Evolutionary conservation across 768 basidiomycete species (phyloP).

Genomic region (Boletus pseudo-olivaceus): DNA sequence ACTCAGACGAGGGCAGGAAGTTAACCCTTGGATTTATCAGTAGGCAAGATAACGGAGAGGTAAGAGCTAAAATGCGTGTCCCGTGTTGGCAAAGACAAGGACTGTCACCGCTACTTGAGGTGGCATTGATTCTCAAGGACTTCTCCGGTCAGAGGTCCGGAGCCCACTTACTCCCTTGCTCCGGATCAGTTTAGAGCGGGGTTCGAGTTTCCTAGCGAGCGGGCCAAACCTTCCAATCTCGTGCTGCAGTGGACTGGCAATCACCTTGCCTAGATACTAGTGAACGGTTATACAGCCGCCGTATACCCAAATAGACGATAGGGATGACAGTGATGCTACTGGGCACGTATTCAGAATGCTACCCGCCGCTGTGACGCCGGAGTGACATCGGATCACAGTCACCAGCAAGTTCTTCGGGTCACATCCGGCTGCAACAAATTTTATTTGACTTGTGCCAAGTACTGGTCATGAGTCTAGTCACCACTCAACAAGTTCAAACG

Average conservation of each 20-base stretch:
- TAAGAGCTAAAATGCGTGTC: not conserved
- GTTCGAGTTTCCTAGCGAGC: not conserved
- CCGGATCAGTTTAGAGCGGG: slow-evolving; percentile 6
- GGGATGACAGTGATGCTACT: slow-evolving; percentile 1
- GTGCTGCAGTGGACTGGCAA: slow-evolving; percentile 4
- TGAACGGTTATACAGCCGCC: not conserved
- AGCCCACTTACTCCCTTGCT: slow-evolving; percentile 1
- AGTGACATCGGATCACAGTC: not conserved
- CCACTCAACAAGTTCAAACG: not conserved
- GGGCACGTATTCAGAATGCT: too few relatives aligned
- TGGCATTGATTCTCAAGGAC: not conserved
- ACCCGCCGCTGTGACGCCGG: not conserved
- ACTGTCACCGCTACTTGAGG: not conserved
- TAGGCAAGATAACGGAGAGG: not conserved
- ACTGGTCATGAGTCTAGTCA: slow-evolving; percentile 5
- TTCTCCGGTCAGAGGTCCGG: not conserved
- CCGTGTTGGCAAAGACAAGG: not conserved
- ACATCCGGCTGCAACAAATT: not conserved
- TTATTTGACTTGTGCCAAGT: not conserved
- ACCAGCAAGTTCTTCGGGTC: not conserved
- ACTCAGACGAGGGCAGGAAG: not conserved
- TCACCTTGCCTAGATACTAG: slow-evolving; percentile 4
- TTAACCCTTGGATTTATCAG: not conserved
- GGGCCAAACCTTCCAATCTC: slow-evolving; percentile 11
- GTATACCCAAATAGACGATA: slow-evolving; percentile 7